A percentile compares a stretch with the other conserved stretches of the same genome.
Evolutionary conservation across 2,329 filamentous ascomycete species (phyloP).

Genomic region (Xylariaceae sp.): DNA sequence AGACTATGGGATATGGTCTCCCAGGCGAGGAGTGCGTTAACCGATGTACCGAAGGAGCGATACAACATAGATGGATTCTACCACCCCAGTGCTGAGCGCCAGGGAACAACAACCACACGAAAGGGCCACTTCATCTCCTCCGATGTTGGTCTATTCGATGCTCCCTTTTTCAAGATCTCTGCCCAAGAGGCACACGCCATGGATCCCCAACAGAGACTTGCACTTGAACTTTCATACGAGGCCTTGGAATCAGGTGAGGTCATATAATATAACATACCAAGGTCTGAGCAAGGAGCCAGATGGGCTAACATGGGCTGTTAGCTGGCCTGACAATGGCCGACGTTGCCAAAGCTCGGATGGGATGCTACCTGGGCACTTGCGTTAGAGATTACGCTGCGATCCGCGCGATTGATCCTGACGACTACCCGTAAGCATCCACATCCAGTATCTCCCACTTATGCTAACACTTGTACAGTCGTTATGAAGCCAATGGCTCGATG

Average conservation of each 20-base stretch:
- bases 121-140: constrained; percentile 29
- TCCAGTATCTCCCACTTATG: not conserved
- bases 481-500: constrained; percentile 29
- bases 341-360: constrained; percentile 26
- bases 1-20: constrained; percentile 29
- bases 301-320: constrained; percentile 11
- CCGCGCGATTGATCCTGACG: constrained; percentile 31
- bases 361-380: constrained; percentile 33
- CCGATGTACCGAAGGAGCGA: constrained; percentile 27
- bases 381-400: constrained; percentile 29
- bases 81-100: constrained; percentile 27
- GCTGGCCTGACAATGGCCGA: constrained; percentile 29
- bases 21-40: constrained; percentile 25
- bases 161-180: constrained; percentile 30
- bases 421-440: constrained; percentile 27
- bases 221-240: constrained; percentile 31
- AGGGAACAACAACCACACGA: constrained; percentile 25
- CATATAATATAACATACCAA: not conserved
- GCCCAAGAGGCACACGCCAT: constrained; percentile 31
- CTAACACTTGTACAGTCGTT: constrained; percentile 20
- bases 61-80: constrained; percentile 30
- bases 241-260: constrained; percentile 29
- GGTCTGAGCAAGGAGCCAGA: not conserved
- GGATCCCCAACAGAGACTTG: constrained; percentile 32
- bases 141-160: constrained; percentile 28